Evolutionary conservation across 306 rosid species (phyloP), one percentile per base, ranked within the genome.

Genomic region (Vigna mungo): DNA sequence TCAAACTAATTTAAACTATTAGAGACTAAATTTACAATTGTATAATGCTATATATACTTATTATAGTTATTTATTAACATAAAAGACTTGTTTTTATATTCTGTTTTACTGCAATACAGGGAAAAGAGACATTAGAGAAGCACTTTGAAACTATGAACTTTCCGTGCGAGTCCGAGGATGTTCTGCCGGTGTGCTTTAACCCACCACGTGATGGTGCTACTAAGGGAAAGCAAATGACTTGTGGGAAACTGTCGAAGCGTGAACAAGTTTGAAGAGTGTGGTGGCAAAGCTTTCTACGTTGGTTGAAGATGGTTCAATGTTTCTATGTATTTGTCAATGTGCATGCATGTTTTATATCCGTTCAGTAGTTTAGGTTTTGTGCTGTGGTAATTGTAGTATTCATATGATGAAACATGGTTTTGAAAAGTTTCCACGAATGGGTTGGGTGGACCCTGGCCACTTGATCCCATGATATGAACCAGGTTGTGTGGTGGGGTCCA

Each of bases 391-490:
- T 0, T 44, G 49, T 11, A 44, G 9, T 44, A 30, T 30, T 30
- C 34, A 30, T 3, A 30, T 30, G 49, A 12, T 3, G 49, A 44
- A 12, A 30, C 11, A 11, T 30, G 41, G 1, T 11, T 25, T 59
- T 5, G 65, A 59, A 58, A 36, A 60, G 43, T 54, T 27, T 34
- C 64, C 64, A 58, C 39, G 12, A 15, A 8, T 39, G 9, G 75
- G 75, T 73, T 23, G 77, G 92, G 93, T 90, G 89, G 96, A 85
- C 76, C 82, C 53, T 74, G 86, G 91, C 96, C 91, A 90, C 93
- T 87, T 78, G 77, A 47, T 48, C 80, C 52, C 20, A 8, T 4
- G 34, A 12, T 7, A 8, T 2, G 27, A 12, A 5, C 1, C 3
- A 66, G 83, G 52, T 43, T 72, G 79, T 89, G 96, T 90, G 88